A percentile compares a stretch with the other conserved stretches of the same genome.
Conservation (phyloP, 2,329 filamentous ascomycete species). For the Botrytis sinoallii region DNA sequence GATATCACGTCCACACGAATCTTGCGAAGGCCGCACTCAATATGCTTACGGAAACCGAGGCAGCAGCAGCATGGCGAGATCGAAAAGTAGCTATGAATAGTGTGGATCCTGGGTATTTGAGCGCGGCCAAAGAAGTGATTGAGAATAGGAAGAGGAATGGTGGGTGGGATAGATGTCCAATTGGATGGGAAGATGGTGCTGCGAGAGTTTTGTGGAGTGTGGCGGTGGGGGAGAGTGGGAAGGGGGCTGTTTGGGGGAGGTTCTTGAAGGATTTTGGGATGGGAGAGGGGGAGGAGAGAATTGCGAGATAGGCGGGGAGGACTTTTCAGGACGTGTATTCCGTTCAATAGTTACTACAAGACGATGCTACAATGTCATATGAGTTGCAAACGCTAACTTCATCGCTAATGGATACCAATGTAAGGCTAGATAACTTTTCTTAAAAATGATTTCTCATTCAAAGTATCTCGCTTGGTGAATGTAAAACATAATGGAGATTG, state of each 20-base stretch:
- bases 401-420: background rate
- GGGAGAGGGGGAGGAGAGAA: conserved; percentile 18
- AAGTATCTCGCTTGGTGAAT: background rate
- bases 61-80: conserved; percentile 21
- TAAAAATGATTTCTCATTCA: background rate
- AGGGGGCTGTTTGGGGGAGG: conserved; percentile 23
- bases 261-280: conserved; percentile 26
- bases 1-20: conserved; percentile 27
- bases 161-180: conserved; percentile 21
- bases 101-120: conserved; percentile 28
- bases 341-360: too few species aligned
- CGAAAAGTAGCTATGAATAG: conserved; percentile 24
- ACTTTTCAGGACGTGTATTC: too few species aligned
- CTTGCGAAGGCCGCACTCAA: conserved; percentile 28
- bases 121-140: conserved; percentile 23
- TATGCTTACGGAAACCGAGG: conserved; percentile 28
- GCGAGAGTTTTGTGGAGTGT: conserved; percentile 25
- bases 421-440: background rate
- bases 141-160: background rate
- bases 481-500: background rate
- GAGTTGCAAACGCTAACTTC: background rate
- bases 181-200: conserved; percentile 29
- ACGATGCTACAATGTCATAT: background rate
- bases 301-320: background rate
- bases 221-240: conserved; percentile 23